phyloP scores from a whole-genome alignment of 441 rosid genomes.

The Sinapis alba region DNA sequence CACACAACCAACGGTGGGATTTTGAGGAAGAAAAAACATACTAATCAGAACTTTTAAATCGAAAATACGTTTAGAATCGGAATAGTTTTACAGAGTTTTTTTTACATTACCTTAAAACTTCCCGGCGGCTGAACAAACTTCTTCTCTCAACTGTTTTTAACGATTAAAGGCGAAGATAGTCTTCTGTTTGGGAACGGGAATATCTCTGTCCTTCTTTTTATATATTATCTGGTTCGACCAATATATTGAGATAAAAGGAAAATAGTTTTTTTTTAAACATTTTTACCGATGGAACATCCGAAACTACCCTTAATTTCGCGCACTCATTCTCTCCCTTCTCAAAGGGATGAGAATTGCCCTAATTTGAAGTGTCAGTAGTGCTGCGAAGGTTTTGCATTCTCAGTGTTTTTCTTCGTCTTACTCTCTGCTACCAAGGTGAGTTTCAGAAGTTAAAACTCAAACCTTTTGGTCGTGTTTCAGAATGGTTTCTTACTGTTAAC shows the following conservation, averaged over 20 bases:
- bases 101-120: constrained; percentile 19
- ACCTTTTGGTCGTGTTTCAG: not conserved
- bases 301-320: not conserved
- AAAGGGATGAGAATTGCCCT: not conserved
- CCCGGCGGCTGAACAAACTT: constrained; percentile 28
- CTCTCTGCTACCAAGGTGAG: not conserved
- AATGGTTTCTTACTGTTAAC: not conserved
- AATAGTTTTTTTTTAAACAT: not conserved
- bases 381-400: not conserved
- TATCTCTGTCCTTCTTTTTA: not conserved
- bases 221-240: not conserved
- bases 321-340: not conserved
- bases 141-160: not conserved
- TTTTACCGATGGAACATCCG: not conserved
- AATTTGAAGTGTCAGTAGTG: not conserved
- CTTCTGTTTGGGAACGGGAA: constrained; percentile 21
- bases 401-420: not conserved
- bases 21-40: not conserved
- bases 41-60: not conserved
- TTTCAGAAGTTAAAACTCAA: not conserved
- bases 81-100: not conserved
- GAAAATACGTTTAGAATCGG: not conserved
- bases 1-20: not conserved
- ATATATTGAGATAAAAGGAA: not conserved
- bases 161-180: constrained; percentile 11